phyloP scores from a whole-genome alignment of 495 filamentous ascomycete genomes.

The Xanthoparmelia taractica region DNA sequence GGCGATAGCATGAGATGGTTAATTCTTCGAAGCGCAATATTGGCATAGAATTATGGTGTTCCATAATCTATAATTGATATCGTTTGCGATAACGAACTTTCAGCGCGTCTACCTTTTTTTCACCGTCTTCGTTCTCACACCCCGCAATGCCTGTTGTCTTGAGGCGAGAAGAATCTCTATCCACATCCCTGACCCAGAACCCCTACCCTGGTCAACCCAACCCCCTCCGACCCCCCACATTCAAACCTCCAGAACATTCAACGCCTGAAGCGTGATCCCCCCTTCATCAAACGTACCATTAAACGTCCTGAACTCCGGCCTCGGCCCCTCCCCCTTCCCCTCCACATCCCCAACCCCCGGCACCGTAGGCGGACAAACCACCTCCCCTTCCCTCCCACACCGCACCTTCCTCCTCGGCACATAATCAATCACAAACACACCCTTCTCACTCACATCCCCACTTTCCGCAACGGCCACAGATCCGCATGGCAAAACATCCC shows the following conservation, averaged over 20 bases:
- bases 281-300: background rate
- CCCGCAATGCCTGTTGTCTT: background rate
- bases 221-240: background rate
- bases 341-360: background rate
- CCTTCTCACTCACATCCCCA: background rate
- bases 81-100: too few species aligned
- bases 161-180: too few species aligned
- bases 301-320: background rate
- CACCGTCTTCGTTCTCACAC: too few species aligned
- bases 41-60: too few species aligned
- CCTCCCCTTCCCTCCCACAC: background rate
- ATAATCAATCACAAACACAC: background rate
- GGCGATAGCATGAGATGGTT: too few species aligned
- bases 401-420: background rate
- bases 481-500: slow-evolving; percentile 1
- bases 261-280: background rate
- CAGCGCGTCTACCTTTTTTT: too few species aligned
- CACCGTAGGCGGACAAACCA: background rate
- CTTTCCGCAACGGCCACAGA: background rate
- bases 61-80: too few species aligned
- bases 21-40: too few species aligned
- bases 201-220: background rate
- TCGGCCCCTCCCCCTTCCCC: background rate
- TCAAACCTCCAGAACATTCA: background rate
- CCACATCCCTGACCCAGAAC: too few species aligned